A percentile compares a stretch with the other conserved stretches of the same genome.
These are phyloP conservation scores for Xerocomus spinulosus DNA, from an alignment of 768 basidiomycete genomes.

Conservation along the genomic window DNA sequence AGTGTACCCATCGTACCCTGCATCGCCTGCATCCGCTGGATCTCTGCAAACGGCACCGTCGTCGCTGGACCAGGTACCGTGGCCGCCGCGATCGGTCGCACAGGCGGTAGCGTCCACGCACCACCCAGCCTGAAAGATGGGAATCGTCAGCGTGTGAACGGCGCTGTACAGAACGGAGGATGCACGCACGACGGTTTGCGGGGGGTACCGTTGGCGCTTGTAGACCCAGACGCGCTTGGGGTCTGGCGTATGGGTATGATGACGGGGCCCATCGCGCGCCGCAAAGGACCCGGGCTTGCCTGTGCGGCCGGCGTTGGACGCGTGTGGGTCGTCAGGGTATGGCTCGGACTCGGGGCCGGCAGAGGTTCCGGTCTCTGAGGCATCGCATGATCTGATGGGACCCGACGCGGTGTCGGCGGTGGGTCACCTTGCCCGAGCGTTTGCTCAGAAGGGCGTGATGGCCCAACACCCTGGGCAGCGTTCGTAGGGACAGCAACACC, in stretches of 20 bases:
- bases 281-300: conserved; percentile 25
- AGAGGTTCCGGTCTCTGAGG: conserved; percentile 3
- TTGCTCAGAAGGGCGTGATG: conserved; percentile 1
- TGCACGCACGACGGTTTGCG: conserved; percentile 49
- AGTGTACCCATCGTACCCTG: conserved; percentile 35
- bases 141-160: too few relatives aligned
- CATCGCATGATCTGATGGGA: conserved; percentile 7
- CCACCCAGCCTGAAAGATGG: conserved; percentile 26
- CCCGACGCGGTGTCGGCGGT: conserved; percentile 7
- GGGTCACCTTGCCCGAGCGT: conserved; percentile 1
- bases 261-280: conserved; percentile 50
- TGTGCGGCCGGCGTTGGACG: conserved; percentile 20
- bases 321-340: conserved; percentile 2
- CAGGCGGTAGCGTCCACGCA: conserved; percentile 63
- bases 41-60: conserved; percentile 69
- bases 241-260: conserved; percentile 56
- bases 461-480: not conserved
- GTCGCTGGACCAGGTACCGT: conserved; percentile 18
- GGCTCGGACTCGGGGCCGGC: not conserved
- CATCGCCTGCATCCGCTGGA: conserved; percentile 73
- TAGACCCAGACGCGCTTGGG: conserved; percentile 23
- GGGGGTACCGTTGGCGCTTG: conserved; percentile 17
- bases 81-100: conserved; percentile 41
- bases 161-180: not conserved
- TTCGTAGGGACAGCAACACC: not conserved